These are phyloP conservation scores for Malassezia cuniculi DNA, from an alignment of 1,284 basidiomycete genomes.

Conservation along the genomic window DNA sequence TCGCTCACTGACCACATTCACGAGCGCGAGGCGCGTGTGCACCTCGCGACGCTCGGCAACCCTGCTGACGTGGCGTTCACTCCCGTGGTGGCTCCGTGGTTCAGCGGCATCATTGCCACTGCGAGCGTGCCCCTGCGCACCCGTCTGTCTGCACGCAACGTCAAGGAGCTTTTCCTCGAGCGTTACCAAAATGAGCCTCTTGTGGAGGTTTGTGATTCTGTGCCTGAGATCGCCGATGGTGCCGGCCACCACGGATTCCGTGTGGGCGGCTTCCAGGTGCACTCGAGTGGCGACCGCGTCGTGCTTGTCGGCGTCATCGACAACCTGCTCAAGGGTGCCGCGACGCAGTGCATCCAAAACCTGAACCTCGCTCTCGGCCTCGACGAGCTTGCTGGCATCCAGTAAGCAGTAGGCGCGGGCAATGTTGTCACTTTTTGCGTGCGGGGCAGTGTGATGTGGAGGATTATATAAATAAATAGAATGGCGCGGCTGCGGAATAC, in stretches of 20 bases:
- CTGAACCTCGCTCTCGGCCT: conserved; percentile 85
- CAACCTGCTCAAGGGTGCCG: conserved; percentile 91
- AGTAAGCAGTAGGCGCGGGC: conserved; percentile 3
- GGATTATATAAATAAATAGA: not conserved
- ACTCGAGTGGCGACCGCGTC: conserved; percentile 70
- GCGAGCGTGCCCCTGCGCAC: conserved; percentile 65
- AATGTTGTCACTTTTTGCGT: not conserved
- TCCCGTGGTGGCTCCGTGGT: conserved; percentile 82
- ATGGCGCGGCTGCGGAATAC: not conserved
- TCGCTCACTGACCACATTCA: conserved; percentile 93
- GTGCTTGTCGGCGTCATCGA: conserved; percentile 69
- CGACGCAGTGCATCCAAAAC: conserved; percentile 93
- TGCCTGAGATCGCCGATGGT: conserved; percentile 66
- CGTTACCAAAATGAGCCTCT: conserved; percentile 65
- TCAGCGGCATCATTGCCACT: conserved; percentile 84
- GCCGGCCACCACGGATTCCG: conserved; percentile 73
- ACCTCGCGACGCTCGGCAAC: conserved; percentile 53
- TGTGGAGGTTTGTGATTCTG: conserved; percentile 56
- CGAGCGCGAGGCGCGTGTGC: conserved; percentile 78
- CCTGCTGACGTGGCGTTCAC: conserved; percentile 67
- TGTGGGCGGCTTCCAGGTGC: conserved; percentile 86
- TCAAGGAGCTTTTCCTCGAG: conserved; percentile 63
- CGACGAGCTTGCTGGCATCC: conserved; percentile 77
- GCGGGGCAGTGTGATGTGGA: not conserved
- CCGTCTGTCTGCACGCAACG: conserved; percentile 57